Evolutionary conservation across 2,329 filamentous ascomycete genomes (phyloP), one percentile per base, ranked within the genome.

Genomic region (Rachicladosporium sp.): DNA sequence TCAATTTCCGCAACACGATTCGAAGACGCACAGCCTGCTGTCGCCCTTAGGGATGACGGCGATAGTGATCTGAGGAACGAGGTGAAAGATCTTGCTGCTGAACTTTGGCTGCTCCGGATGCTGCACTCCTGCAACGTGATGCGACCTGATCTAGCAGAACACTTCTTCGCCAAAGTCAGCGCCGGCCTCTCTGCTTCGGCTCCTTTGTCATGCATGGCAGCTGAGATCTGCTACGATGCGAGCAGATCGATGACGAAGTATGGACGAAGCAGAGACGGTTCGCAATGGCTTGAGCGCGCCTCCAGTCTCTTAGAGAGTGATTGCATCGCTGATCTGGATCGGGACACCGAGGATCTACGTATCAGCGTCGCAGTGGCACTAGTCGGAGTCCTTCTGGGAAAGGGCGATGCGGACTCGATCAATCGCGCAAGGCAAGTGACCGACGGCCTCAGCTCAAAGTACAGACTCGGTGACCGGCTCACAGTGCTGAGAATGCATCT

Each of bases 101-200:
- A 85, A 46, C 87, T 83, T 49, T 69, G 77, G 31, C 70, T 77
- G 4, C 58, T 86, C 43, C 71, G 82, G 23, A 76, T 76, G 30
- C 69, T 71, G 27, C 57, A 91, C 59, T 85, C 86, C 60, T 93
- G 80, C 78, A 76, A 78, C 50, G 78, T 87, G 53, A 69, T 74
- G 31, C 74, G 80, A 31, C 66, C 82, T 10, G 82, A 89, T 42
- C 72, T 87, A 35, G 83, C 84, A 19, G 84, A 93, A 40, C 76
- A 85, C 57, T 76, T 91, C 68, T 88, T 80, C 57, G 60, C 60
- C 29, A 82, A 82, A 50, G 60, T 75, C 35, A 50, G 62, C 44
- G n/a, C 57, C 50, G 30, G 52, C 51, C 13, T 51, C 38, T 19
- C 15, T 19, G 55, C 74, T 2, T 69, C 78, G 33, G 58, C 69